Evolutionary conservation across 495 filamentous ascomycete species (phyloP).

Genomic region (Podospora anserina): DNA sequence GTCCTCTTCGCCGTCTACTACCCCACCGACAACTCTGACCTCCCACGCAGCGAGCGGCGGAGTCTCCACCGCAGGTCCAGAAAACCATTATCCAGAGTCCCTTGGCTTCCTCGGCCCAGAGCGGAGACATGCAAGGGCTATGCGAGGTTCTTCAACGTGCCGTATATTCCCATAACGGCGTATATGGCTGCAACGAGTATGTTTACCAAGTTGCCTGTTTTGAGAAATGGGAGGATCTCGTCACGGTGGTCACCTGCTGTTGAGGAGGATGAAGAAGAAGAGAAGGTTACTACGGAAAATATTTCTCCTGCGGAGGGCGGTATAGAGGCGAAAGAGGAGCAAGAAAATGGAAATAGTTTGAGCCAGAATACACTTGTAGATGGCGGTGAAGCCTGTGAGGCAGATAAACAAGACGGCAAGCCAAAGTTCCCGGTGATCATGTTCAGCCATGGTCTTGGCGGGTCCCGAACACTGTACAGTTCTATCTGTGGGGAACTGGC

Average conservation of each 20-base stretch:
- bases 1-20: slow-evolving; percentile 66
- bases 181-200: slow-evolving; percentile 50
- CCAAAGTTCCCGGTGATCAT: slow-evolving; percentile 60
- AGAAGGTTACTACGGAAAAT: slow-evolving; percentile 32
- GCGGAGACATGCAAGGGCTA: slow-evolving; percentile 50
- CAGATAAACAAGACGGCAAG: slow-evolving; percentile 8
- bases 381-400: background rate
- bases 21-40: slow-evolving; percentile 44
- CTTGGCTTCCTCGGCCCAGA: slow-evolving; percentile 55
- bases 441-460: slow-evolving; percentile 68
- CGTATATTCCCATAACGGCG: slow-evolving; percentile 38
- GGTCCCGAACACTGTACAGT: slow-evolving; percentile 60
- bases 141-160: slow-evolving; percentile 50
- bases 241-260: slow-evolving; percentile 22
- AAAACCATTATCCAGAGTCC: slow-evolving; percentile 39
- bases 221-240: slow-evolving; percentile 48
- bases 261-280: slow-evolving; percentile 10
- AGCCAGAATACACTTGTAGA: slow-evolving; percentile 8
- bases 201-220: slow-evolving; percentile 57
- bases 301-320: no score
- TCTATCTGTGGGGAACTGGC: slow-evolving; percentile 60
- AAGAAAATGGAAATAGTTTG: background rate
- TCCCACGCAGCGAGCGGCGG: slow-evolving; percentile 22
- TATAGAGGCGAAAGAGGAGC: background rate
- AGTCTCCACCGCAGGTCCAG: background rate